Percentiles rank a stretch among this genome's conserved stretches.
These are phyloP conservation scores for Talaromyces verruculosus DNA, from an alignment of 2,329 filamentous ascomycete genomes.

Conservation along the genomic window DNA sequence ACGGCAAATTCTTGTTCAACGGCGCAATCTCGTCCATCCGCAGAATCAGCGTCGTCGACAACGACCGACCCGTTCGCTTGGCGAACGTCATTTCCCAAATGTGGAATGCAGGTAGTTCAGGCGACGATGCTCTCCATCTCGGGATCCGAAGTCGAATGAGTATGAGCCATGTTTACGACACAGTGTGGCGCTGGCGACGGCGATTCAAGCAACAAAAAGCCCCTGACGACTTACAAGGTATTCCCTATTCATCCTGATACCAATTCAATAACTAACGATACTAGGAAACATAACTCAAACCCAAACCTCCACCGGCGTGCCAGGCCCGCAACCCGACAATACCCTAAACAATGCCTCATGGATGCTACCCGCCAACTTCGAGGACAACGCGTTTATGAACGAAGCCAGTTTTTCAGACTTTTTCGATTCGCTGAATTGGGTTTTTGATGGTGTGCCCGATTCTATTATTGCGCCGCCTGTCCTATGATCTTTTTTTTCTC, in stretches of 20 bases:
- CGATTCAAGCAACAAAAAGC: conserved; percentile 62
- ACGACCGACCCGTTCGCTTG: conserved; percentile 63
- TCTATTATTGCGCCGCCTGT: conserved; percentile 46
- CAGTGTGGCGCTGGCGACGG: conserved; percentile 65
- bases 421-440: conserved; percentile 90
- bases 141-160: conserved; percentile 65
- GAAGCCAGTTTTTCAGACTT: conserved; percentile 64
- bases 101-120: conserved; percentile 53
- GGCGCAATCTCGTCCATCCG: conserved; percentile 59
- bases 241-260: not conserved
- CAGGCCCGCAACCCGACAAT: conserved; percentile 33
- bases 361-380: conserved; percentile 38
- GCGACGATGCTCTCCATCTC: conserved; percentile 53
- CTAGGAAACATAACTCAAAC: conserved; percentile 33
- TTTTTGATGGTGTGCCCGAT: conserved; percentile 79
- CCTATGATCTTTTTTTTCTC: conserved; percentile 27
- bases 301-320: conserved; percentile 35
- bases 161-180: conserved; percentile 65
- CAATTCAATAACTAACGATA: conserved; percentile 19
- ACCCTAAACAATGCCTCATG: conserved; percentile 34
- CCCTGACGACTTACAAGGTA: conserved; percentile 67
- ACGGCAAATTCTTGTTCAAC: conserved; percentile 58
- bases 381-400: conserved; percentile 39
- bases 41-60: conserved; percentile 59
- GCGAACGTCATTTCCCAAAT: conserved; percentile 65